phyloP scores from a whole-genome alignment of 2,329 filamentous ascomycete genomes.

The Pseudocercospora musae region DNA sequence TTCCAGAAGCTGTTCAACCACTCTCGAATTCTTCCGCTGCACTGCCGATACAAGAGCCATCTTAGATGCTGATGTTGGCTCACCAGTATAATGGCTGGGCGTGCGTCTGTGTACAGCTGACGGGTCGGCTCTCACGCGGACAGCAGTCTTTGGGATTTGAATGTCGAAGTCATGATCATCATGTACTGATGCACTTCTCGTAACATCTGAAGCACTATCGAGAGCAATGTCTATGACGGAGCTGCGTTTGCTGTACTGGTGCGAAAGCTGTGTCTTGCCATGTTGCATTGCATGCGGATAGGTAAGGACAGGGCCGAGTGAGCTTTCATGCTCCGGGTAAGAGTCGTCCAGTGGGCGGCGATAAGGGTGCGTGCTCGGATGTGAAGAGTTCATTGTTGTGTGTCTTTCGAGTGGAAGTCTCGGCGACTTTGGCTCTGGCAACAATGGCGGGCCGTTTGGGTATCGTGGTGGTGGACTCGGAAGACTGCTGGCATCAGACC shows the following conservation, averaged over 20 bases:
- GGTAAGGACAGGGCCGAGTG: background rate
- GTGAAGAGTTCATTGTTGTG: background rate
- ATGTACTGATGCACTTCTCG: conserved; percentile 21
- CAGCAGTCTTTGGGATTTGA: conserved; percentile 43
- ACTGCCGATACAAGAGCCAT: conserved; percentile 40
- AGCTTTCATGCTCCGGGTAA: background rate
- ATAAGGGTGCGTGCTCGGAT: background rate
- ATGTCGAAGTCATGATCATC: conserved; percentile 3
- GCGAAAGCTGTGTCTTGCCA: conserved; percentile 11
- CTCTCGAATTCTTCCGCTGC: conserved; percentile 28
- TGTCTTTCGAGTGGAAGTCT: background rate
- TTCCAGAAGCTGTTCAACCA: conserved; percentile 32
- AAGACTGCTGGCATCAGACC: background rate
- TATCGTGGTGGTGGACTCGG: background rate
- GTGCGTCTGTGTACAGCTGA: conserved; percentile 22
- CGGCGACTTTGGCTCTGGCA: background rate
- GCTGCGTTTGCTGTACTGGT: conserved; percentile 18
- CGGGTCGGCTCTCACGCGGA: conserved; percentile 47
- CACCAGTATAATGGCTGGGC: conserved; percentile 20
- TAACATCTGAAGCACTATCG: conserved; percentile 20
- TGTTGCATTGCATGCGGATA: background rate
- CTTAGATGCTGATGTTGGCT: conserved; percentile 36
- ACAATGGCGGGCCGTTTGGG: background rate
- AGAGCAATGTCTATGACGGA: conserved; percentile 11
- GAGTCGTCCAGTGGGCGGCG: background rate